phyloP scores from a whole-genome alignment of 768 basidiomycete genomes.

The Pholiota molesta region DNA sequence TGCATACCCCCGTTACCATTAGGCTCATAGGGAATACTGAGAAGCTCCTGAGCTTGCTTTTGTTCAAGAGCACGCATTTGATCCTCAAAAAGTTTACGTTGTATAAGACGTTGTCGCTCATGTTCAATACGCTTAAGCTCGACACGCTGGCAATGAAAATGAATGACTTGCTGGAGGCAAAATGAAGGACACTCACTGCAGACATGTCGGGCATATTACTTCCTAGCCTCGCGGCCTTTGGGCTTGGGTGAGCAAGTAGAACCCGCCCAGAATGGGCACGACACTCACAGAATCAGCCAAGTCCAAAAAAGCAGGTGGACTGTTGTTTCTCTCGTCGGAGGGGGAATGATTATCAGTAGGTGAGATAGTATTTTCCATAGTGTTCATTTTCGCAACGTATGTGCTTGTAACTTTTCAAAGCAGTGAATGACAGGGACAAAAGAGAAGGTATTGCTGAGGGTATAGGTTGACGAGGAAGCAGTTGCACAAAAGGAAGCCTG shows the following conservation, averaged over 20 bases:
- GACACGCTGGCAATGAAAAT: conserved; percentile 60
- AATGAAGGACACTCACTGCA: conserved; percentile 57
- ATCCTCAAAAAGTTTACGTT: conserved; percentile 92
- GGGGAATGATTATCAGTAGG: conserved; percentile 73
- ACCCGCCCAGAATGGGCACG: conserved; percentile 16
- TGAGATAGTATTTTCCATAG: conserved; percentile 70
- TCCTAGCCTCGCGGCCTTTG: conserved; percentile 79
- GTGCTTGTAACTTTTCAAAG: conserved; percentile 50
- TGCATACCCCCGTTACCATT: conserved; percentile 55
- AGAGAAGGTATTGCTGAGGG: conserved; percentile 47
- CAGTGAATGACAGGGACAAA: conserved; percentile 60
- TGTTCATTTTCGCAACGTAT: conserved; percentile 64
- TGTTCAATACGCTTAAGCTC: conserved; percentile 92
- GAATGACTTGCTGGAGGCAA: conserved; percentile 12
- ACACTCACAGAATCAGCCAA: conserved; percentile 86
- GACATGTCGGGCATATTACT: conserved; percentile 88
- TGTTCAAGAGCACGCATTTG: conserved; percentile 95
- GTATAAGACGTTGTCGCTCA: conserved; percentile 84
- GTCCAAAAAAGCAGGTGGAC: conserved; percentile 91
- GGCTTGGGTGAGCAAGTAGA: conserved; percentile 22
- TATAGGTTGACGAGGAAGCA: conserved; percentile 59
- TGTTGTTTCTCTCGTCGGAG: conserved; percentile 78
- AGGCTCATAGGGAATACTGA: conserved; percentile 72
- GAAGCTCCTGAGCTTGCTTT: conserved; percentile 85
- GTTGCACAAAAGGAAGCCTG: conserved; percentile 71